Evolutionary conservation across 192 early-diverging fungal genomes (phyloP).

Genomic region (Diversispora epigaea): DNA sequence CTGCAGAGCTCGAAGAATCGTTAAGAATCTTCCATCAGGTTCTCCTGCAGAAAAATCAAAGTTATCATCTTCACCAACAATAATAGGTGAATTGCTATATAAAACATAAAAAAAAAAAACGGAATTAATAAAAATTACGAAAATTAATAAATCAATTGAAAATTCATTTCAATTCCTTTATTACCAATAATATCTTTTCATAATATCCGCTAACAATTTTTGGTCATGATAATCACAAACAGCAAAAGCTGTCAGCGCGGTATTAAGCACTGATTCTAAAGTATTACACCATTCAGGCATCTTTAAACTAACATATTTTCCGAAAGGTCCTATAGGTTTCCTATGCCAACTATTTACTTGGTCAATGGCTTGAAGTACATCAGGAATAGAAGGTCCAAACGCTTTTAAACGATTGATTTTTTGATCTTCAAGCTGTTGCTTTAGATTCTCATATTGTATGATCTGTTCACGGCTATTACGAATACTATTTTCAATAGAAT

Average conservation of each 20-base stretch:
- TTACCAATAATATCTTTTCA: constrained; percentile 51
- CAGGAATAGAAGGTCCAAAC: constrained; percentile 68
- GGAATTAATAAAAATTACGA: not conserved
- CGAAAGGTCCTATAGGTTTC: constrained; percentile 70
- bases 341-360: constrained; percentile 42
- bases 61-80: constrained; percentile 60
- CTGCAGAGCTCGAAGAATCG: constrained; percentile 60
- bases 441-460: constrained; percentile 16
- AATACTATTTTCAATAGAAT: constrained; percentile 12
- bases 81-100: constrained; percentile 46
- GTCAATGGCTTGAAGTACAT: constrained; percentile 56
- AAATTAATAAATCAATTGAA: not conserved
- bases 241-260: constrained; percentile 63
- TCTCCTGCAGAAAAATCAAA: constrained; percentile 72
- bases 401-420: constrained; percentile 67
- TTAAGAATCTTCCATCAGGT: constrained; percentile 56
- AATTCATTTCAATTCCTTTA: not conserved
- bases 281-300: constrained; percentile 56
- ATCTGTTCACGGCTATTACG: constrained; percentile 32
- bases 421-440: constrained; percentile 57
- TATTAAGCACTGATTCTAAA: constrained; percentile 65
- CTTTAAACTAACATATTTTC: constrained; percentile 59
- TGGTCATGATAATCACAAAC: constrained; percentile 69
- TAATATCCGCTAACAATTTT: constrained; percentile 50
- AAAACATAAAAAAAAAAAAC: not conserved